A percentile compares a stretch with the other conserved stretches of the same genome.
phyloP scores from a whole-genome alignment of 768 basidiomycete genomes.

The Chalciporus chontae region DNA sequence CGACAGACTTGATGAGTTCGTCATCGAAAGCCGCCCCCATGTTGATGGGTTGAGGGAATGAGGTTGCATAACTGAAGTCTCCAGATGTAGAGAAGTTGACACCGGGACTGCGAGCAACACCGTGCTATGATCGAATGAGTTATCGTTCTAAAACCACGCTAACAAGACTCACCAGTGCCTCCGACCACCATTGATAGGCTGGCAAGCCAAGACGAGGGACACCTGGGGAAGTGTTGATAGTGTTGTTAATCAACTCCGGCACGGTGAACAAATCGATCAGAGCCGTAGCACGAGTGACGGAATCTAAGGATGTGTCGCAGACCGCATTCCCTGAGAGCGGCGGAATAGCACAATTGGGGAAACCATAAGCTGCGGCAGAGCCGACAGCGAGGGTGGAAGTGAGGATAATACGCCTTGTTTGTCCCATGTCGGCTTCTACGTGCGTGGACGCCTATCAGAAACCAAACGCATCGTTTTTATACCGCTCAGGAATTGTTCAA shows the following conservation, averaged over 20 bases:
- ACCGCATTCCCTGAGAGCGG: conserved; percentile 45
- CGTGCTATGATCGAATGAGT: conserved; percentile 38
- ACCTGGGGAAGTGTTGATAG: conserved; percentile 46
- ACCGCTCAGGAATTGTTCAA: not conserved
- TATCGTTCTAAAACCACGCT: not conserved
- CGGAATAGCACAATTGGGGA: conserved; percentile 47
- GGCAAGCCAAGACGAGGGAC: conserved; percentile 55
- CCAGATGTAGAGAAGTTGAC: conserved; percentile 47
- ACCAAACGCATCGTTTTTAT: not conserved
- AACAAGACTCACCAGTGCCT: conserved; percentile 43
- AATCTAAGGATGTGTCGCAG: conserved; percentile 44
- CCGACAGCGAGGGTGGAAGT: conserved; percentile 1
- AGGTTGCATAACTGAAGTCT: conserved; percentile 54
- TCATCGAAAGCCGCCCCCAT: conserved; percentile 57
- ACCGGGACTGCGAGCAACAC: conserved; percentile 51
- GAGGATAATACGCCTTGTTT: not conserved
- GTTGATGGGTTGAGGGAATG: conserved; percentile 55
- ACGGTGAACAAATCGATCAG: conserved; percentile 48
- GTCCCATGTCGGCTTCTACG: conserved; percentile 1
- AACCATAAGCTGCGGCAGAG: conserved; percentile 28
- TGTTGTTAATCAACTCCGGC: conserved; percentile 49
- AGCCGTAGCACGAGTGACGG: conserved; percentile 46
- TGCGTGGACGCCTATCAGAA: not conserved
- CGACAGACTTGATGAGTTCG: conserved; percentile 45
- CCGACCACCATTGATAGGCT: conserved; percentile 59